A percentile compares a stretch with the other conserved stretches of the same genome.
These are phyloP conservation scores for Strobilomyces dryophilus DNA, from an alignment of 768 basidiomycete genomes.

Conservation along the genomic window DNA sequence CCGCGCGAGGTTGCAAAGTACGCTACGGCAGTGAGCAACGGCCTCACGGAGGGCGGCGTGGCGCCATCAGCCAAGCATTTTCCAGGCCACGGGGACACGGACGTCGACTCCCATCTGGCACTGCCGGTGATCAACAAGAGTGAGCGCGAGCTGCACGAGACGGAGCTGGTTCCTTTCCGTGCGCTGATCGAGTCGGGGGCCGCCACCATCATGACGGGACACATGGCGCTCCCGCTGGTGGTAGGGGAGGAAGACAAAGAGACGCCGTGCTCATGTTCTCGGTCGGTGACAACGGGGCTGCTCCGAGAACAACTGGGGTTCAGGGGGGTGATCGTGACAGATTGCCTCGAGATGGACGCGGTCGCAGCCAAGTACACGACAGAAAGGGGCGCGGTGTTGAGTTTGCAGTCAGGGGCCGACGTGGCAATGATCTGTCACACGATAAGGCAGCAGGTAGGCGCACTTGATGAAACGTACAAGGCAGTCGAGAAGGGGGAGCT, in stretches of 20 bases:
- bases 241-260: slow-evolving; percentile 40
- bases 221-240: slow-evolving; percentile 63
- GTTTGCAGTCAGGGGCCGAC: slow-evolving; percentile 62
- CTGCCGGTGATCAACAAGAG: slow-evolving; percentile 58
- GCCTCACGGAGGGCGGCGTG: slow-evolving; percentile 45
- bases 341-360: slow-evolving; percentile 77
- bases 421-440: slow-evolving; percentile 75
- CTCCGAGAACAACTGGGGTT: slow-evolving; percentile 50
- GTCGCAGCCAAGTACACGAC: slow-evolving; percentile 42
- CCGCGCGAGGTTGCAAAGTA: slow-evolving; percentile 48
- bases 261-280: slow-evolving; percentile 57
- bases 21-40: slow-evolving; percentile 43
- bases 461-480: slow-evolving; percentile 47
- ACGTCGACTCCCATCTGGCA: slow-evolving; percentile 65
- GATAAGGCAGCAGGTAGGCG: slow-evolving; percentile 47
- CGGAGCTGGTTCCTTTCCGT: slow-evolving; percentile 59
- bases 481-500: slow-evolving; percentile 47
- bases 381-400: slow-evolving; percentile 46
- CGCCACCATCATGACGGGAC: slow-evolving; percentile 67
- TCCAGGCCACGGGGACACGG: slow-evolving; percentile 72
- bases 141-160: slow-evolving; percentile 35
- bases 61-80: slow-evolving; percentile 70
- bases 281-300: slow-evolving; percentile 46
- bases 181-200: slow-evolving; percentile 38
- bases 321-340: slow-evolving; percentile 62